Conservation (phyloP, 2,329 filamentous ascomycete species). For the Botrytis sinoallii region DNA sequence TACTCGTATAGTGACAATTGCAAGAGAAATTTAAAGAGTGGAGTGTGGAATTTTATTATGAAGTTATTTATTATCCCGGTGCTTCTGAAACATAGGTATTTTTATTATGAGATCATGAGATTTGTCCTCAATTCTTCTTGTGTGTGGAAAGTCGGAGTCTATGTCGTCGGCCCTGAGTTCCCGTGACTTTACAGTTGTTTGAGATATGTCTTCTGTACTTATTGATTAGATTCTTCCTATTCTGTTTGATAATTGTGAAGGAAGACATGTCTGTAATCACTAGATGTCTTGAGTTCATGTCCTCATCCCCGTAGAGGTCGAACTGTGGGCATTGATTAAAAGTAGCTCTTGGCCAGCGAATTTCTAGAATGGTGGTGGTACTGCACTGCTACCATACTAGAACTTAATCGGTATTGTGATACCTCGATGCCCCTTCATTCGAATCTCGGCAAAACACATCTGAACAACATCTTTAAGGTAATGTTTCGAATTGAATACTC, state of each 20-base stretch:
- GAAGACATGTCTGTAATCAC: background rate
- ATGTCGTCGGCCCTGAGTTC: background rate
- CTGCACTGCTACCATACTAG: fast-evolving
- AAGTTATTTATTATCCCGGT: background rate
- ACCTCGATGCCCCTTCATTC: background rate
- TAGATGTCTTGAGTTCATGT: background rate
- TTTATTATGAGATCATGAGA: background rate
- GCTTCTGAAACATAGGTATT: background rate
- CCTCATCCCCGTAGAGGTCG: background rate
- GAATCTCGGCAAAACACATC: background rate
- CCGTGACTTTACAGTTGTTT: background rate
- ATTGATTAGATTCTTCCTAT: fast-evolving
- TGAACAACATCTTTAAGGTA: too few species aligned
- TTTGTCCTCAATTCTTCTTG: background rate
- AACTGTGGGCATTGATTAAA: background rate
- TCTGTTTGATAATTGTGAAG: background rate
- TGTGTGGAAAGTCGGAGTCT: background rate
- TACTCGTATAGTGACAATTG: too few species aligned
- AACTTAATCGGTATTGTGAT: background rate
- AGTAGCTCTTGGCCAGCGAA: background rate
- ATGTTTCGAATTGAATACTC: background rate
- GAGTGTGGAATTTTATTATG: too few species aligned
- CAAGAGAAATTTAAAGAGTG: background rate
- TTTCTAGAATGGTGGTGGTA: too few species aligned
- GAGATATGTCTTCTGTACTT: background rate